Evolutionary conservation across 352 stramenopile genomes (phyloP).

Genomic region (Phytophthora quininea): DNA sequence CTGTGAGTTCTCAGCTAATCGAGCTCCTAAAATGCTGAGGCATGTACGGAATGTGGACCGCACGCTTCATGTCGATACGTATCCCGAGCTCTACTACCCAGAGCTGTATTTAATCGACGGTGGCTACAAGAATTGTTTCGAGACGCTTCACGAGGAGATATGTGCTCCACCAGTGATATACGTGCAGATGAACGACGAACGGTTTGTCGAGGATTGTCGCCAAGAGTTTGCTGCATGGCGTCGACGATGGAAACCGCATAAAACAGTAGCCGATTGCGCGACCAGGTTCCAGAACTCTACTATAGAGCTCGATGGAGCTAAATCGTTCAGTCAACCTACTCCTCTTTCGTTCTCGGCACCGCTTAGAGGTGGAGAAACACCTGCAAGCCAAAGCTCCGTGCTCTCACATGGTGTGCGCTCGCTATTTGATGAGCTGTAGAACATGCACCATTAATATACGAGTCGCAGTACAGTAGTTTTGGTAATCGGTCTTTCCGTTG

Average conservation of each 20-base stretch:
- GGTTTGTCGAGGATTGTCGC: constrained; percentile 50
- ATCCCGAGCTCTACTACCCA: constrained; percentile 69
- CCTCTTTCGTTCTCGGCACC: not conserved
- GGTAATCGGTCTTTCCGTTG: too few species aligned
- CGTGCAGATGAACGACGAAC: constrained; percentile 54
- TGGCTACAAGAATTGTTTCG: constrained; percentile 76
- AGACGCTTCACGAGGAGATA: constrained; percentile 44
- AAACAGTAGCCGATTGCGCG: constrained; percentile 39
- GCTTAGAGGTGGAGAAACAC: not conserved
- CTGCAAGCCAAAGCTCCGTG: not conserved
- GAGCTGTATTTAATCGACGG: constrained; percentile 76
- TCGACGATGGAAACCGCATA: constrained; percentile 56
- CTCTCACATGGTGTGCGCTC: constrained; percentile 22
- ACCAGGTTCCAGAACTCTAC: constrained; percentile 39
- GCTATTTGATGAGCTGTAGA: constrained; percentile 39
- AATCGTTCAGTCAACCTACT: not conserved
- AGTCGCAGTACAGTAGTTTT: too few species aligned
- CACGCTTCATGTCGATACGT: constrained; percentile 57
- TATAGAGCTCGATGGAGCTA: constrained; percentile 7
- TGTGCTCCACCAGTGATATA: constrained; percentile 44
- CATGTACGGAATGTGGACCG: constrained; percentile 71
- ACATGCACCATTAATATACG: not conserved
- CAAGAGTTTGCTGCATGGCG: constrained; percentile 54
- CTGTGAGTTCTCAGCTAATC: constrained; percentile 74
- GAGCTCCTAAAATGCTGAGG: constrained; percentile 72